Evolutionary conservation across 306 rosid species (phyloP).

Genomic region (Gynostemma pentaphyllum): DNA sequence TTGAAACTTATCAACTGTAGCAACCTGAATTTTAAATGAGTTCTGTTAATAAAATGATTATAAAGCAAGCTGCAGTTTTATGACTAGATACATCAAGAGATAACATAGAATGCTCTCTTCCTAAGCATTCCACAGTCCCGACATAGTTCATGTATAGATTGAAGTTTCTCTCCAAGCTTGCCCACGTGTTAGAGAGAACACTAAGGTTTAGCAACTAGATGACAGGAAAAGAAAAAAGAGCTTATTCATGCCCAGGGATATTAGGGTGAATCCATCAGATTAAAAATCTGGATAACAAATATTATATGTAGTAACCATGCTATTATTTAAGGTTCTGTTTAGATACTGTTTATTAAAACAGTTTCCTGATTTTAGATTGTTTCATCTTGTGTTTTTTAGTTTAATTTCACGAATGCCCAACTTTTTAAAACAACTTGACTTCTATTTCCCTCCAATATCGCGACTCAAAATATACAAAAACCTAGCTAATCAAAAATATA

Average conservation of each 20-base stretch:
- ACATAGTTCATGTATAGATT: background rate
- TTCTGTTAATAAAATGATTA: background rate
- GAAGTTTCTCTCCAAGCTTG: no score
- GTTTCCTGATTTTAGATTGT: no score
- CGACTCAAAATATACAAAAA: no score
- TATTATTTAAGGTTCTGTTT: no score
- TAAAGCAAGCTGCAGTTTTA: background rate
- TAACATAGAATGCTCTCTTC: background rate
- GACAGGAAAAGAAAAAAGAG: background rate
- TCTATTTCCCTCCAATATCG: no score
- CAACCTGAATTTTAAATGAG: constrained; percentile 34
- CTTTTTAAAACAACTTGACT: no score
- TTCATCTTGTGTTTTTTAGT: no score
- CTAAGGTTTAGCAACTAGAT: background rate
- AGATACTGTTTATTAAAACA: no score
- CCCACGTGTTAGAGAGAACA: background rate
- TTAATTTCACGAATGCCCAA: no score
- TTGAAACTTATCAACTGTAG: constrained; percentile 96
- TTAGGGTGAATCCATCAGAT: background rate
- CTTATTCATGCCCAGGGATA: background rate
- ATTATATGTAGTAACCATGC: background rate
- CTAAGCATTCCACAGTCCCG: background rate
- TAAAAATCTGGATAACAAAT: background rate
- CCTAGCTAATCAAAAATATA: no score
- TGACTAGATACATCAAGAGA: background rate